Evolutionary conservation across 2,329 filamentous ascomycete species (phyloP), one percentile per base, ranked within the genome.

Genomic region (Talaromyces atroroseus): DNA sequence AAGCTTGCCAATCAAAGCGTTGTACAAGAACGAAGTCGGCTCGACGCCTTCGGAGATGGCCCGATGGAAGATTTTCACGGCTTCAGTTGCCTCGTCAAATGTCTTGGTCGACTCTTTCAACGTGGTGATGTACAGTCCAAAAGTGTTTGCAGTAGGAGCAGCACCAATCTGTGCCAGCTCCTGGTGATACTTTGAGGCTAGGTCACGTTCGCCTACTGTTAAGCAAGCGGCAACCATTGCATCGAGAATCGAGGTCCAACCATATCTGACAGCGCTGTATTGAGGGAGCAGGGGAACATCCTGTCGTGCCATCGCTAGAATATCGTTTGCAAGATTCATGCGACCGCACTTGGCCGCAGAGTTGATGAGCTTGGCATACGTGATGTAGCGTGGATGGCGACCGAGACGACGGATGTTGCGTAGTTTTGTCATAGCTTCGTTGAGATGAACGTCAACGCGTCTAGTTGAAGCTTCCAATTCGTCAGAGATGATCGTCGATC

Each of bases 41-140:
- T 96, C 90, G 14, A 99, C 94, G 58, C 92, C 92, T 75, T 99
- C 94, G 12, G 88, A 79, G 77, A 95, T 91, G 58, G 94, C 92
- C 57, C 91, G 89, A 67, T 94, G 87, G 80, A 99, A 99, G 72
- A 99, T 96, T 76, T 95, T 95, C 68, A 97, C 88, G 56, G 94
- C 94, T 72, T 97, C 94, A 8, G 91, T 91, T 11, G 94, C 94
- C 73, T 99, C 94, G 67, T 99, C 94, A 63, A 96, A 97, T 0
- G 92, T 97, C 82, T 95, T 96, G 62, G 90, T 90, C 0, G 90
- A 95, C 69, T 96, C 92, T 78, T 97, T 96, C 60, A 99, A 80
- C 1, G 92, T 97, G n/a, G 95, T 97, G 75, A 99, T 99, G 80
- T 97, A 99, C 18, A 99, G 83, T 58, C 94, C 94, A 65, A 95